Conservation (phyloP, 495 filamentous ascomycete genomes). For the Aspergillus bertholletiae region DNA sequence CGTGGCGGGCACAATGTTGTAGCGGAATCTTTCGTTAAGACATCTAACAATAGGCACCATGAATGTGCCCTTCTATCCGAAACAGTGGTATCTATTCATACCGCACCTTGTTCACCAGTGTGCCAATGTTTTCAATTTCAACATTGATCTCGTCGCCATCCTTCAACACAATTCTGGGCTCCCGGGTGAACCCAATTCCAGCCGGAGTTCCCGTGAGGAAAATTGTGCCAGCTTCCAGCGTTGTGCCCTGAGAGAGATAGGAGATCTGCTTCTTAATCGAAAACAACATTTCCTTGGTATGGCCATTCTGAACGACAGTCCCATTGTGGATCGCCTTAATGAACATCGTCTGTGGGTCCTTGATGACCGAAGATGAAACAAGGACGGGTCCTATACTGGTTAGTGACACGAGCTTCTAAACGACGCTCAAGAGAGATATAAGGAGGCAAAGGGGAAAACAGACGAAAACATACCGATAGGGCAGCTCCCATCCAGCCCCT, state of each 20-base stretch:
- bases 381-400: slow-evolving; percentile 59
- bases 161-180: slow-evolving; percentile 39
- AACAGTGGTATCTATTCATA: not conserved
- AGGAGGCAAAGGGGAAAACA: too few species aligned
- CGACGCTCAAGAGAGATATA: too few species aligned
- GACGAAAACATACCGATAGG: not conserved
- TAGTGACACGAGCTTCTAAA: not conserved
- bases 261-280: slow-evolving; percentile 60
- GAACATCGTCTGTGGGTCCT: slow-evolving; percentile 51
- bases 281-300: slow-evolving; percentile 71
- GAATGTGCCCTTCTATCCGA: too few species aligned
- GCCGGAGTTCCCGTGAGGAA: slow-evolving; percentile 70
- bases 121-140: slow-evolving; percentile 33
- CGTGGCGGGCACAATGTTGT: too few species aligned
- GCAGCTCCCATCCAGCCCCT: not conserved
- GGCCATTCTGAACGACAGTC: slow-evolving; percentile 56
- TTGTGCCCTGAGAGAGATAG: slow-evolving; percentile 66
- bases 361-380: slow-evolving; percentile 50
- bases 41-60: too few species aligned
- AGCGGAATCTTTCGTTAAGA: too few species aligned
- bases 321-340: slow-evolving; percentile 64
- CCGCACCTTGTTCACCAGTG: slow-evolving; percentile 28
- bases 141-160: slow-evolving; percentile 52
- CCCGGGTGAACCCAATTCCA: slow-evolving; percentile 32
- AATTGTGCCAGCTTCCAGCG: slow-evolving; percentile 63